phyloP scores from a whole-genome alignment of 1,284 basidiomycete species.

The Marasmius fiardii region DNA sequence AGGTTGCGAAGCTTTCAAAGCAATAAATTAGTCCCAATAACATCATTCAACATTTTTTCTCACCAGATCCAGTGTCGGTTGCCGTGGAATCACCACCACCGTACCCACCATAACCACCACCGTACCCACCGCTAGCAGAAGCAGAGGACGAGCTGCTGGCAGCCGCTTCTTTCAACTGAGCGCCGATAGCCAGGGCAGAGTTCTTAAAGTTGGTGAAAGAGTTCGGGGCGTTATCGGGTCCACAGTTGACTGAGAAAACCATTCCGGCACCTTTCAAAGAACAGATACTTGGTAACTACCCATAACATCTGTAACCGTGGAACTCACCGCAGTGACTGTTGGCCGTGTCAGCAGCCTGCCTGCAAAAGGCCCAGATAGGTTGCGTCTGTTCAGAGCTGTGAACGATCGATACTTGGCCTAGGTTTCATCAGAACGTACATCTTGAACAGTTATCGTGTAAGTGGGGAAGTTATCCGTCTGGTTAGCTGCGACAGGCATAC shows the following conservation, averaged over 20 bases:
- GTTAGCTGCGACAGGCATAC: constrained; percentile 32
- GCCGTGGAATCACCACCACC: neutral
- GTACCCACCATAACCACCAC: neutral
- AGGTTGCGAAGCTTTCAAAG: constrained; percentile 21
- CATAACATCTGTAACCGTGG: neutral
- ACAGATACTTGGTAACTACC: neutral
- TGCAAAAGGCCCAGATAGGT: constrained; percentile 34
- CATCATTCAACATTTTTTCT: neutral
- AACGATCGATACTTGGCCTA: neutral
- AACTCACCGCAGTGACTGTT: constrained; percentile 32
- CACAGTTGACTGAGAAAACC: constrained; percentile 34
- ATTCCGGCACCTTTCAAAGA: neutral
- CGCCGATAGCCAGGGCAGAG: constrained; percentile 33
- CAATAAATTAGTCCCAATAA: neutral
- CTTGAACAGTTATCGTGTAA: constrained; percentile 38
- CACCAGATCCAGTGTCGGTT: neutral
- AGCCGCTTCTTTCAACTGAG: constrained; percentile 23
- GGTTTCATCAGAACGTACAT: constrained; percentile 21
- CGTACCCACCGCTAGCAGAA: constrained; percentile 16
- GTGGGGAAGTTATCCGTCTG: constrained; percentile 34
- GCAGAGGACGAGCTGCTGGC: constrained; percentile 18
- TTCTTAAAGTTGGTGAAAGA: constrained; percentile 39
- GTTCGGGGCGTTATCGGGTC: constrained; percentile 31
- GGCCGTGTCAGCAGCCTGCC: constrained; percentile 15
- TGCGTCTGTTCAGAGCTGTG: constrained; percentile 15